Evolutionary conservation across 2,329 filamentous ascomycete genomes (phyloP), one percentile per base, ranked within the genome.

Genomic region (Penicillium hordei): DNA sequence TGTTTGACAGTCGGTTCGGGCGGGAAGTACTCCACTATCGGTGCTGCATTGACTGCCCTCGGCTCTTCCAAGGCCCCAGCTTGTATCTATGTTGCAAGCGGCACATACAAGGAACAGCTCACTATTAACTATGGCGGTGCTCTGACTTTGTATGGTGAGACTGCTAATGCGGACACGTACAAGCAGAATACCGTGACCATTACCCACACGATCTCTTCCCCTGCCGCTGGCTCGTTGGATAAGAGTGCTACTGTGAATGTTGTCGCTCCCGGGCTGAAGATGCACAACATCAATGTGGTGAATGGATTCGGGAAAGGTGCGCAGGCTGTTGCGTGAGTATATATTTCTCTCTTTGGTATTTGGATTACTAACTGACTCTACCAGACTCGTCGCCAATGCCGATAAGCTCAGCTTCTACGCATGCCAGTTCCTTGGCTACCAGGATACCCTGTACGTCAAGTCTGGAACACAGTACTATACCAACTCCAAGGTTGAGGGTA

Each of bases 251-350:
- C 72, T 1, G 53, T 74, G 7, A 68, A 72, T 42, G 67, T 71
- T 21, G 63, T 64, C 7, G 63, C 67, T 7, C 60, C 61, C 43
- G 63, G 66, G 23, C 70, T 75, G 38, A 67, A 61, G 23, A 65
- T 75, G 62, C 73, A 75, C 36, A 75, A 75, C 29, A 66, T 75
- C 55, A 72, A 75, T 34, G 67, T 74, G 15, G 65, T 52, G n/a
- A 75, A 75, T 57, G 68, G 68, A 4, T 75, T 70, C 46, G 72
- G 73, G 1, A 55, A 69, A 23, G 71, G 73, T 5, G 57, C 67
- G 2, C 72, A 75, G 46, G 72, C 72, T 27, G 71, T 75, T 17
- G 71, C 72, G 68, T 71, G 55, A 55, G 66, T 59, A 21, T n/a
- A 3, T 2, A 17, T 45, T 27, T 10, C 7, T 33, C 5, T n/a